Base-by-base conservation (phyloP, 148 eudicot species). In the Dysphania ambrosioides region DNA sequence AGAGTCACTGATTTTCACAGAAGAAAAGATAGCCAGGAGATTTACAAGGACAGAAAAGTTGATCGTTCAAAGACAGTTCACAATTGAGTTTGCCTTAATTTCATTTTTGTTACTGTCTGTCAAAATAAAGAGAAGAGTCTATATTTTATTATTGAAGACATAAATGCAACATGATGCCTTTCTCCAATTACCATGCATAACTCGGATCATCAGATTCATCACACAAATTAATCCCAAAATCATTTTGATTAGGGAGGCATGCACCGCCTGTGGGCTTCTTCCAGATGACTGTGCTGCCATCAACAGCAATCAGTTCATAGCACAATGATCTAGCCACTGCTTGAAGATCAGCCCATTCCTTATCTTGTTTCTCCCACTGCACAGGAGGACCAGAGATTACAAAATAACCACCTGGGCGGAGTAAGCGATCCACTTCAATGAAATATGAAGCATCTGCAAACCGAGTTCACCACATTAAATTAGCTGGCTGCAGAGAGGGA, bases 341-440 rank as follows among this genome's bases (percentile, higher is more conserved):
- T 81, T 96, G 99, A 51, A 96, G 93, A 86, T 96, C 99, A 65
- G 96, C 92, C 98, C 98, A 93, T 85, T 93, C 98, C 80, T 88
- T 91, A 81, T 93, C 97, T 82, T 91, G 97, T 75, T 91, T 91
- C 73, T 86, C 80, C 98, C 98, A 93, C 79, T 89, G 97, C 11
- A 93, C 97, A 65, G 99, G 99, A 40, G 99, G 99, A 1, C 99
- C 99, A 66, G 99, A 96, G 58, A 96, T 91, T 29, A 96, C 99
- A 24, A 91, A 58, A 81, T 90, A 89, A 30, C 97, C 99, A 76
- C 97, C 99, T 32, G 97, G 99, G 36, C 99, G 92, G 68, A 96
- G 99, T 79, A 96, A 66, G 66, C 99, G 87, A 78, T 96, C 97
- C 77, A 90, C 97, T 87, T 96, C 99, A 68, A 96, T 75, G 66